Evolutionary conservation across 441 rosid species (phyloP).

Genomic region (Adansonia madagascariensis): DNA sequence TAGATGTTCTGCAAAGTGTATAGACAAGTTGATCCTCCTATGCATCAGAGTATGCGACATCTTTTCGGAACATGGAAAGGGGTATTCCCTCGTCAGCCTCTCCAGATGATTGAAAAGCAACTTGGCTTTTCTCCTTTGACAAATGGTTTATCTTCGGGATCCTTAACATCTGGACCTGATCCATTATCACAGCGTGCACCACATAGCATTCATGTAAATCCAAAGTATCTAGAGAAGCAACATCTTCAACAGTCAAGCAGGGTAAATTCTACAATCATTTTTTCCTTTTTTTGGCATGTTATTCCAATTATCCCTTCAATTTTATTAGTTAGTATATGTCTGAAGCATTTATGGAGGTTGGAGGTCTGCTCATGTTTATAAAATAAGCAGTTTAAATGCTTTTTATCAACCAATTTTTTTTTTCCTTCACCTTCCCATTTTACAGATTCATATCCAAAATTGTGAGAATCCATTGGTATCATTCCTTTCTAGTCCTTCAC

Average conservation of each 20-base stretch:
- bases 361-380: neutral
- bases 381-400: neutral
- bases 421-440: neutral
- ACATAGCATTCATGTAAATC: slow-evolving; percentile 96
- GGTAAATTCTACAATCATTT: slow-evolving; percentile 46
- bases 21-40: slow-evolving; percentile 79
- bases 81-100: slow-evolving; percentile 79
- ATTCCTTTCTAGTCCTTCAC: slow-evolving; percentile 4
- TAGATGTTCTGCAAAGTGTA: slow-evolving; percentile 94
- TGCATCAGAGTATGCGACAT: slow-evolving; percentile 88
- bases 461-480: neutral
- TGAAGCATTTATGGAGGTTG: neutral
- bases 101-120: slow-evolving; percentile 85
- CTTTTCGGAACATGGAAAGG: slow-evolving; percentile 99
- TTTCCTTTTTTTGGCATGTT: slow-evolving; percentile 10
- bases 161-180: slow-evolving; percentile 64
- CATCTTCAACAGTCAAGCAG: slow-evolving; percentile 85
- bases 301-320: neutral
- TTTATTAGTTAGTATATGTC: neutral
- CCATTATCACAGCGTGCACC: slow-evolving; percentile 74
- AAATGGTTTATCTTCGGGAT: slow-evolving; percentile 68
- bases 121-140: slow-evolving; percentile 73
- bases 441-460: neutral
- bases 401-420: neutral
- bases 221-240: slow-evolving; percentile 93